phyloP scores from a whole-genome alignment of 331 rosid genomes.

The Malus hybrid region DNA sequence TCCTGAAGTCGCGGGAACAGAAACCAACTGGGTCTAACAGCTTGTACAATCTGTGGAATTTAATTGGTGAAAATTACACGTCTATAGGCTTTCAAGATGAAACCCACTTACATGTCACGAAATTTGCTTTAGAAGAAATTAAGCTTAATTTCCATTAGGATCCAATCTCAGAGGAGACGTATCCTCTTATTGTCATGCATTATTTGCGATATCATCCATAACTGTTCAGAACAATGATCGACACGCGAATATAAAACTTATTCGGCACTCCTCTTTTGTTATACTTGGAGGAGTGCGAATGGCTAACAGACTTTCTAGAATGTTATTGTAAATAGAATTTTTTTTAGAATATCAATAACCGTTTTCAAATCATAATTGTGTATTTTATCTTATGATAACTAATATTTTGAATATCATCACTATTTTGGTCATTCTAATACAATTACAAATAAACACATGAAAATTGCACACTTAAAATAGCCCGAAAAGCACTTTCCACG shows the following conservation, averaged over 20 bases:
- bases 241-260: not conserved
- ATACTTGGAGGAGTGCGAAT: no score
- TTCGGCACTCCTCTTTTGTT: not conserved
- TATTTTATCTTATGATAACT: no score
- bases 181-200: not conserved
- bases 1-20: no score
- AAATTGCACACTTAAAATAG: not conserved
- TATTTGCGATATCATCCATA: not conserved
- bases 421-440: no score
- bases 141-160: not conserved
- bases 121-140: not conserved
- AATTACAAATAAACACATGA: not conserved
- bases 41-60: not conserved
- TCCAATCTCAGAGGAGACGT: not conserved
- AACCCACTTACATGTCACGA: slow-evolving; percentile 5
- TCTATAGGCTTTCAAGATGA: not conserved
- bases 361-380: no score
- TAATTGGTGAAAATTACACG: not conserved
- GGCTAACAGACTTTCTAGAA: no score
- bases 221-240: not conserved
- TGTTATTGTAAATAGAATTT: no score
- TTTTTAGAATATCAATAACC: no score
- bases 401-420: not conserved
- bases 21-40: no score
- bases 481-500: not conserved